A percentile compares a stretch with the other conserved stretches of the same genome.
Evolutionary conservation across 306 rosid genomes (phyloP).

Genomic region (Corylus avellana): DNA sequence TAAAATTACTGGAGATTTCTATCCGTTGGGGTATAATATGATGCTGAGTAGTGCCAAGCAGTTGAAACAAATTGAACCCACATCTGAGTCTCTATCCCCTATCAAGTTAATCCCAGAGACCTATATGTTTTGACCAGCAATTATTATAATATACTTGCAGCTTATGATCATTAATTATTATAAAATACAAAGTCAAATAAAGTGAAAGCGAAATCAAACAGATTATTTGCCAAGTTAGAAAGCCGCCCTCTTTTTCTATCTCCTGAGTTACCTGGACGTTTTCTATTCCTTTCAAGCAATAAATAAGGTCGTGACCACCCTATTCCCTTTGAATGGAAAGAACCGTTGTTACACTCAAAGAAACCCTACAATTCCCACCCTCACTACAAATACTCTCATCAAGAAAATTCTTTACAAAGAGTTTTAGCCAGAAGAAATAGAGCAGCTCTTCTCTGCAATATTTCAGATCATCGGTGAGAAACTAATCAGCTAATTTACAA

Average conservation of each 20-base stretch:
- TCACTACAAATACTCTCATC: constrained; percentile 4
- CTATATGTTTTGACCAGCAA: neutral
- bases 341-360: constrained; percentile 35
- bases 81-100: neutral
- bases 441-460: neutral
- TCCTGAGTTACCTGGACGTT: constrained; percentile 39
- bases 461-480: neutral
- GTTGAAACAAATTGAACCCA: neutral
- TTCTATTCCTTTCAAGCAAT: constrained; percentile 41
- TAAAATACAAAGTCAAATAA: constrained; percentile 37
- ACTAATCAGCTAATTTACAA: neutral
- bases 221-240: constrained; percentile 12
- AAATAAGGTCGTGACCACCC: constrained; percentile 24
- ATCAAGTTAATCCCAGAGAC: neutral
- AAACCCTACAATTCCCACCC: neutral
- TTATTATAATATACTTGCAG: neutral
- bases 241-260: constrained; percentile 35
- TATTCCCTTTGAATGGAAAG: constrained; percentile 34
- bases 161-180: neutral
- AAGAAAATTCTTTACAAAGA: neutral
- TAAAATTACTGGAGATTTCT: too few species aligned
- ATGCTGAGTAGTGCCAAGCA: neutral
- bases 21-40: neutral
- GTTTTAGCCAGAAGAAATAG: neutral
- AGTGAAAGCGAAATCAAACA: constrained; percentile 54